Base-by-base conservation (phyloP, 106 monocot species). In the Phalaenopsis equestris region DNA sequence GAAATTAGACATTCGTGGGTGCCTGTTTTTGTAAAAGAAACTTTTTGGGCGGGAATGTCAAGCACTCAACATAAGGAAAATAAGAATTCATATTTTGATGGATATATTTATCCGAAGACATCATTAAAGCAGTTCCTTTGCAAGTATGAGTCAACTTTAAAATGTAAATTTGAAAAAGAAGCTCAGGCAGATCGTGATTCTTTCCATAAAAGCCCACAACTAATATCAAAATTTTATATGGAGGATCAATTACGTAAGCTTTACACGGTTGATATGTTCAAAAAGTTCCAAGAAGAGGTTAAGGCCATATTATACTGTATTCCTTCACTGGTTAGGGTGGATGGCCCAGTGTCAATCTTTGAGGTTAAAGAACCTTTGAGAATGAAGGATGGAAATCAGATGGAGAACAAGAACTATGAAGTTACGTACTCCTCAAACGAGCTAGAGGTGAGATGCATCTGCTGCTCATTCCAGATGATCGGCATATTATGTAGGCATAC, bases 251-350 rank as follows among this genome's bases (percentile, higher is more conserved):
- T 89, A 3, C 85, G 83, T 41, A 86, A 84, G 78, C 30, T 84
- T 76, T 89, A 89, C 81, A 89, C 86, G 8, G 85, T 89, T 38
- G 81, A 89, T 61, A 89, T 89, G 81, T 89, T 89, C 41, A 89
- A 89, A 77, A 89, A 84, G 47, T 89, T 89, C 48, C 89, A 89
- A 72, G 89, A 89, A 75, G 89, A 89, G 78, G 76, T 89, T 2
- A 86, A 89, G 79, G 89, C 89, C 56, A 89, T 89, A 76, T 81
- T 89, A 79, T 86, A 89, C 39, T 89, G 89, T 78, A 86, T 79
- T 30, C 83, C 86, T 45, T 64, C 84, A 56, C 72, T 84, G 16
- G 56, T 84, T 79, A 83, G 67, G 78, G 83, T 81, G 24, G 89
- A 89, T 75, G 89, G 89, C 18, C 77, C 81, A 17, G 41, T 83